These are phyloP conservation scores for Mucor irregularis DNA, from an alignment of 371 early-diverging fungal genomes.

Conservation along the genomic window DNA sequence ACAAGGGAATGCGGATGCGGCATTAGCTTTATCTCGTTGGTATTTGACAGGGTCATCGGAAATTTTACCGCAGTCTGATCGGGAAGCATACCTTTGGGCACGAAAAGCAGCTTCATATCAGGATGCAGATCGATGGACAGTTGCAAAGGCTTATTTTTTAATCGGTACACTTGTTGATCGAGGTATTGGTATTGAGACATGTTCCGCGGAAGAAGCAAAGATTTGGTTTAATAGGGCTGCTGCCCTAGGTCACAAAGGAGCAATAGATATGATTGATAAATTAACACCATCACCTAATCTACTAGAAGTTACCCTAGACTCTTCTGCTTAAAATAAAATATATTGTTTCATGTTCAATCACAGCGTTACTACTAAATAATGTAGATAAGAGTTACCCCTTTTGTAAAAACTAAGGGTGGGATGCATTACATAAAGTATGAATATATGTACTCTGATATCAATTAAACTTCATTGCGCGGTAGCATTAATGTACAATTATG, in stretches of 20 bases:
- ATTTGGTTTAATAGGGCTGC: slow-evolving; percentile 77
- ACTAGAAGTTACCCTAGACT: not conserved
- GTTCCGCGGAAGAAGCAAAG: slow-evolving; percentile 63
- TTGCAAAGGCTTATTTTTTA: slow-evolving; percentile 81
- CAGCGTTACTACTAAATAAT: too few species aligned
- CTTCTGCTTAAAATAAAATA: too few species aligned
- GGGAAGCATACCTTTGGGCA: slow-evolving; percentile 75
- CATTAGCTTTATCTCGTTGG: slow-evolving; percentile 87
- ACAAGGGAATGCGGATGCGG: slow-evolving; percentile 77
- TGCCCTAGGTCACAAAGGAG: slow-evolving; percentile 71
- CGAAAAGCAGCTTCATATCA: slow-evolving; percentile 21
- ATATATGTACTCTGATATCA: too few species aligned
- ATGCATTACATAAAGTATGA: too few species aligned
- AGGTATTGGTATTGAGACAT: slow-evolving; percentile 63
- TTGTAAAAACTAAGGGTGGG: too few species aligned
- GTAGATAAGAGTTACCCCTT: too few species aligned
- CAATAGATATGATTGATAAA: slow-evolving; percentile 26
- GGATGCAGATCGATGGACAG: slow-evolving; percentile 45
- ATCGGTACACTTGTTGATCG: slow-evolving; percentile 79
- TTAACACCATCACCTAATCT: not conserved
- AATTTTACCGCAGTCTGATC: slow-evolving; percentile 75
- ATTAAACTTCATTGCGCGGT: too few species aligned
- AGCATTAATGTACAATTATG: too few species aligned
- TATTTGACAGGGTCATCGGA: slow-evolving; percentile 78
- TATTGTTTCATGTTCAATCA: too few species aligned